phyloP scores from a whole-genome alignment of 768 basidiomycete species.

The Macrolepiota fuliginosa region DNA sequence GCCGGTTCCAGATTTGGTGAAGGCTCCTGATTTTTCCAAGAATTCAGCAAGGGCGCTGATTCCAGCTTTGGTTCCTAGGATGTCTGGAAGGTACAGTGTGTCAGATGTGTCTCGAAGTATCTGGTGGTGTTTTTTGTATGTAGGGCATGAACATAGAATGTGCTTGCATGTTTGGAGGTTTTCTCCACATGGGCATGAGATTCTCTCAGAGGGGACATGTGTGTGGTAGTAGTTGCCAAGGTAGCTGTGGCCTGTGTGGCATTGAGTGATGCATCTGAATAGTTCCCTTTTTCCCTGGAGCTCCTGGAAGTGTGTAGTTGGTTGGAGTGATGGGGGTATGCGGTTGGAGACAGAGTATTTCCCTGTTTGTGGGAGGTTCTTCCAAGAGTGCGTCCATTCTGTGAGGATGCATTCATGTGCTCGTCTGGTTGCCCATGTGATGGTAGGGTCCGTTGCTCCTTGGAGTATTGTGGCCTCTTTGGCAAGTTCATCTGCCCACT shows the following conservation, averaged over 20 bases:
- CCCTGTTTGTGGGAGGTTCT: not conserved
- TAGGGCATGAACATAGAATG: not conserved
- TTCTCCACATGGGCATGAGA: not conserved
- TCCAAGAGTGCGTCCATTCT: not conserved
- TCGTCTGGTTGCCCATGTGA: not conserved
- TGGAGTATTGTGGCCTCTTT: not conserved
- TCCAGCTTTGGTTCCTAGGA: too few relatives aligned
- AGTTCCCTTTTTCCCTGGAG: not conserved
- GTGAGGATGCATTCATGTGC: not conserved
- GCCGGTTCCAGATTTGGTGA: too few relatives aligned
- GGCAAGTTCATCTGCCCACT: not conserved
- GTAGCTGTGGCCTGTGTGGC: not conserved
- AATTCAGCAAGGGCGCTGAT: too few relatives aligned
- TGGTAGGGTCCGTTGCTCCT: not conserved
- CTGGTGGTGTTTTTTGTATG: not conserved
- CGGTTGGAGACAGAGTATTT: not conserved
- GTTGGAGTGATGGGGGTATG: not conserved
- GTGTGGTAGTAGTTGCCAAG: not conserved
- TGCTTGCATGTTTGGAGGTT: not conserved
- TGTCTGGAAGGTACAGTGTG: too few relatives aligned
- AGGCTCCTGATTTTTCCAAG: too few relatives aligned
- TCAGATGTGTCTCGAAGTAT: too few relatives aligned
- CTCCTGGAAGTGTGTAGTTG: not conserved
- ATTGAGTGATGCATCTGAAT: not conserved
- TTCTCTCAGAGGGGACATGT: not conserved